phyloP scores from a whole-genome alignment of 2,329 filamentous ascomycete genomes.

The Colletotrichum musicola region DNA sequence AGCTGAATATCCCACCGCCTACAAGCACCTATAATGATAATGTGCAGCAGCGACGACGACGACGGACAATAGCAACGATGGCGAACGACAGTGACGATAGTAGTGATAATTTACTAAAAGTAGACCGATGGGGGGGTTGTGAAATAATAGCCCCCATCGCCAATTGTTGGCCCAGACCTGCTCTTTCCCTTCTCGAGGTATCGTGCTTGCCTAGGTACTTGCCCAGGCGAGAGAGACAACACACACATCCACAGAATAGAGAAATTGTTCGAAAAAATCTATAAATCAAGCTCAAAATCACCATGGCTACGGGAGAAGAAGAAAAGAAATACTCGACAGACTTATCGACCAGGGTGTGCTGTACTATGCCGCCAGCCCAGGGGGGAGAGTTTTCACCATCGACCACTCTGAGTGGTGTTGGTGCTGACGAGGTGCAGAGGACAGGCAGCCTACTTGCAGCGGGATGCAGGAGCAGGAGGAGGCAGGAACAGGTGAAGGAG shows the following conservation, averaged over 20 bases:
- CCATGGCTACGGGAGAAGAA: too few relatives aligned
- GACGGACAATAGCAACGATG: too few relatives aligned
- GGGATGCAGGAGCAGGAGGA: not conserved
- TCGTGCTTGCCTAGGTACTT: not conserved
- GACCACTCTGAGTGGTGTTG: slow-evolving; percentile 26
- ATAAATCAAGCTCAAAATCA: too few relatives aligned
- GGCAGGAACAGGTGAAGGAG: not conserved
- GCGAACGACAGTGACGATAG: too few relatives aligned
- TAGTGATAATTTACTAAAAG: too few relatives aligned
- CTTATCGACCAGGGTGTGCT: slow-evolving; percentile 17
- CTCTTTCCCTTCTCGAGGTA: not conserved
- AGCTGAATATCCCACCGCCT: too few relatives aligned
- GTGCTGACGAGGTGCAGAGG: slow-evolving; percentile 19
- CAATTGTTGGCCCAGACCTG: not conserved
- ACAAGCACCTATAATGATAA: too few relatives aligned
- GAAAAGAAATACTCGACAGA: too few relatives aligned
- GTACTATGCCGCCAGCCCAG: slow-evolving; percentile 2
- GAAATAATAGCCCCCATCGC: too few relatives aligned
- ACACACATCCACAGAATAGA: not conserved
- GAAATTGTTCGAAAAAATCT: not conserved
- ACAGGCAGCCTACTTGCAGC: not conserved
- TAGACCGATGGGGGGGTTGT: too few relatives aligned
- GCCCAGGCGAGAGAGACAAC: not conserved
- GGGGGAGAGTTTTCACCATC: slow-evolving; percentile 19
- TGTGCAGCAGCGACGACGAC: too few relatives aligned